Evolutionary conservation across 176 grass and related monocot species (phyloP), one percentile per base, ranked within the genome.

Genomic region (Aegilops umbellulata): DNA sequence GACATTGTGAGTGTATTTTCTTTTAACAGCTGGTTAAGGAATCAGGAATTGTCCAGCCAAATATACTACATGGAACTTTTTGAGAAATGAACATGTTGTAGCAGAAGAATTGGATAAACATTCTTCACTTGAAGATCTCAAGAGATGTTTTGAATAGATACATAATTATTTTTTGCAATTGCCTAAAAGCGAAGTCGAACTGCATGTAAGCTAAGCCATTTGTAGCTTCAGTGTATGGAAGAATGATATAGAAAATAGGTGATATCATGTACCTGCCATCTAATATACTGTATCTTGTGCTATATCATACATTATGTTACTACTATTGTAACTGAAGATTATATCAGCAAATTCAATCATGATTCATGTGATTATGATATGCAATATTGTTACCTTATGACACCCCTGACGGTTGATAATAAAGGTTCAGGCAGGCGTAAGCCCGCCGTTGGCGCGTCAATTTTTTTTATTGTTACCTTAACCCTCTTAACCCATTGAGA

Each of bases 1-100:
- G 96, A 98, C 65, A 94, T 98, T 60, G 96, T 98, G 80, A 92
- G 95, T 88, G 84, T 30, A 42, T 47, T 69, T 79, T 87, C 69
- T 86, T 41, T 90, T 78, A 5, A 53, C 25, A 60, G 15, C 22
- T 60, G 13, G 31, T 83, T 58, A 9, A 74, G n/a, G 38, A 74
- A 46, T 74, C 65, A 44, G 36, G 46, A 66, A 86, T 83, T 83
- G 16, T 25, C 78, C 53, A 67, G 5, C 20, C 29, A 63, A 38
- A 72, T 72, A 25, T 60, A 30, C 41, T 35, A 5, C 22, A 10
- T 31, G 14, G 3, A 60, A 22, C 23, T 17, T 68, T 68, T 41
- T 26, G 15, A 82, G 24, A 17, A 19, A 47, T 74, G 22, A 74
- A 66, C 19, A 57, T 3, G 30, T 17, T 84, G 7, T 84, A 79